These are phyloP conservation scores for Exophiala xenobiotica DNA, from an alignment of 2,329 filamentous ascomycete genomes.

Conservation along the genomic window DNA sequence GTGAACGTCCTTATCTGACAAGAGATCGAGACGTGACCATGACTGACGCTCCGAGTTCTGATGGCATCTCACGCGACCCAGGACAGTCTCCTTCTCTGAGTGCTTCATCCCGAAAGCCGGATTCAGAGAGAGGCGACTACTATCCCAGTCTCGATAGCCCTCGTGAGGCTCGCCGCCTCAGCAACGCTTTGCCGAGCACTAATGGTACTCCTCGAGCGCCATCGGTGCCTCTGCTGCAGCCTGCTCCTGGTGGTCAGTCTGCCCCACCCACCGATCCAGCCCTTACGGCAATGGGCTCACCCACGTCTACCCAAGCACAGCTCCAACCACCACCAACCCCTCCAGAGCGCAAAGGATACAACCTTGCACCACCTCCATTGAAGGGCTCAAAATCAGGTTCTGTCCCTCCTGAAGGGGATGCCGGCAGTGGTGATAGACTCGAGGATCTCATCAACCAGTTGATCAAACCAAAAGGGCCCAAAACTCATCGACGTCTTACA, in stretches of 20 bases:
- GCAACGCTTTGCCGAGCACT: conserved; percentile 21
- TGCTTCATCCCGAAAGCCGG: conserved; percentile 18
- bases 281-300: conserved; percentile 12
- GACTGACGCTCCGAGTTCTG: conserved; percentile 27
- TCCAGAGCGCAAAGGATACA: conserved; percentile 26
- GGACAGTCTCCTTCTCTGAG: conserved; percentile 25
- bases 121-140: conserved; percentile 20
- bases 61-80: conserved; percentile 21
- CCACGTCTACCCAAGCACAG: conserved; percentile 10
- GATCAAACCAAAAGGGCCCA: conserved; percentile 30
- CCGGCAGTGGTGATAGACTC: conserved; percentile 26
- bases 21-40: conserved; percentile 28
- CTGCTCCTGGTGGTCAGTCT: conserved; percentile 11
- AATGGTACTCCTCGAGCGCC: conserved; percentile 25
- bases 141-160: conserved; percentile 24
- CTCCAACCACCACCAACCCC: conserved; percentile 18
- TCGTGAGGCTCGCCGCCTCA: conserved; percentile 20
- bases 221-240: conserved; percentile 17
- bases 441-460: conserved; percentile 32
- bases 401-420: conserved; percentile 10
- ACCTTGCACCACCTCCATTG: conserved; percentile 28
- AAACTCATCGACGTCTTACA: conserved; percentile 28
- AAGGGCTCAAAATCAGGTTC: conserved; percentile 12
- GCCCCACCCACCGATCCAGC: conserved; percentile 6
- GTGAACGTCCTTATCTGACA: conserved; percentile 22